phyloP scores from a whole-genome alignment of 2,329 filamentous ascomycete species.

The Alternaria arbusti region DNA sequence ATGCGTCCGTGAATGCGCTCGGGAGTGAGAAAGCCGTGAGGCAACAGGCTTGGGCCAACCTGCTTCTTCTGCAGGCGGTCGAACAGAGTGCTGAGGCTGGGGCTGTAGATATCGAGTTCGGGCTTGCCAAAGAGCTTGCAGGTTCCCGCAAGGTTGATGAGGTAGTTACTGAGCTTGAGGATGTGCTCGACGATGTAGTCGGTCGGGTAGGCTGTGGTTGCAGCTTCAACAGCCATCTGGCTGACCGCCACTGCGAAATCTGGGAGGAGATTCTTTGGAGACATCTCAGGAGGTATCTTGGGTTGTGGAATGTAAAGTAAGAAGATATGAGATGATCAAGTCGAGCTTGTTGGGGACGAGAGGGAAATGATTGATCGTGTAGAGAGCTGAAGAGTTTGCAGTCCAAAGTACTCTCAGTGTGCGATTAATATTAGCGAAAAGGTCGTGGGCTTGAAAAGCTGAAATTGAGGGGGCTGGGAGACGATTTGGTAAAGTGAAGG shows the following conservation, averaged over 20 bases:
- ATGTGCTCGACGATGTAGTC: conserved; percentile 29
- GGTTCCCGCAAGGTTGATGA: conserved; percentile 15
- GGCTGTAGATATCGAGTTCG: conserved; percentile 28
- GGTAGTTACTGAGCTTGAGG: conserved; percentile 19
- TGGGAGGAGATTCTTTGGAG: conserved; percentile 10
- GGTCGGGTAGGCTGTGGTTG: conserved; percentile 6
- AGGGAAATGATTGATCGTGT: neutral
- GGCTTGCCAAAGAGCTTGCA: conserved; percentile 16
- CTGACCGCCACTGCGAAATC: conserved; percentile 23
- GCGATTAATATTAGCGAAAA: neutral
- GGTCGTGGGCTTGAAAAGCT: neutral
- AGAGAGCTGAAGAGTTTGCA: neutral
- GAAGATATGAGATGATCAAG: neutral
- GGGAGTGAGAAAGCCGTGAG: conserved; percentile 15
- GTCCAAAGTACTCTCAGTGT: neutral
- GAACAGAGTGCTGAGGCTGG: conserved; percentile 37
- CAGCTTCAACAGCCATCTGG: conserved; percentile 15
- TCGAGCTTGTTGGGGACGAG: neutral
- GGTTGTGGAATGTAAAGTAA: neutral
- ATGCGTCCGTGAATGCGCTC: conserved; percentile 10
- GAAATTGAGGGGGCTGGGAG: conserved; percentile 15
- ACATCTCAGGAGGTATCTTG: conserved; percentile 1
- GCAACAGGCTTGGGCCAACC: conserved; percentile 20
- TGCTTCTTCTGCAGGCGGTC: conserved; percentile 44
- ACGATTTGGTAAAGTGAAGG: conserved; percentile 12